A percentile compares a stretch with the other conserved stretches of the same genome.
phyloP scores from a whole-genome alignment of 441 rosid species.

The Macaranga tanarius region DNA sequence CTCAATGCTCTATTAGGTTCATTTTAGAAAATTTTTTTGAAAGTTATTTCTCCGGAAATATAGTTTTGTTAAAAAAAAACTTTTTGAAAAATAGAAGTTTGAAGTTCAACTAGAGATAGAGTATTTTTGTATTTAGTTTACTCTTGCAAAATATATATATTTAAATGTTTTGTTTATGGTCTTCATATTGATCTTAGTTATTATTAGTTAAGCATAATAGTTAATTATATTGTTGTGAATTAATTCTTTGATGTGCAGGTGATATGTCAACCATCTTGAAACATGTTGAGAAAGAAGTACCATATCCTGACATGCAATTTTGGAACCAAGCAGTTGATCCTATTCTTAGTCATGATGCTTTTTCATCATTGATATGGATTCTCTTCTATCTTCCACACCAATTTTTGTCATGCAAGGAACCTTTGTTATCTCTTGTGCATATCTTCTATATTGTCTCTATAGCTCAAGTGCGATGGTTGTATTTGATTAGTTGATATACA shows the following conservation, averaged over 20 bases:
- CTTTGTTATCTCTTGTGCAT: constrained; percentile 83
- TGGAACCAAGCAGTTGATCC: constrained; percentile 90
- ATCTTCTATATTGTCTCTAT: constrained; percentile 72
- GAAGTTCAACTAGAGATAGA: too few species aligned
- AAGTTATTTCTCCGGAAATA: too few species aligned
- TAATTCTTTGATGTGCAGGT: constrained; percentile 42
- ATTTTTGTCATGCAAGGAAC: constrained; percentile 75
- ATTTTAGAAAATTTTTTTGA: too few species aligned
- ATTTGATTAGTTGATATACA: not conserved
- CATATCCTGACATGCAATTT: constrained; percentile 58
- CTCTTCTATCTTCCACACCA: constrained; percentile 93
- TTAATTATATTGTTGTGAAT: not conserved
- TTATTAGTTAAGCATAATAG: not conserved
- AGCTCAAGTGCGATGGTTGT: constrained; percentile 64
- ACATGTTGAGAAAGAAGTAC: constrained; percentile 42
- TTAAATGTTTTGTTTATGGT: not conserved
- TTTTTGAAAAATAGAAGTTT: too few species aligned
- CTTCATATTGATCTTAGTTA: not conserved
- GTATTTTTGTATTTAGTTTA: too few species aligned
- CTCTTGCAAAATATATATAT: too few species aligned
- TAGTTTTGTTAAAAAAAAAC: too few species aligned
- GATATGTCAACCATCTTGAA: constrained; percentile 45
- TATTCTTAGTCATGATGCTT: constrained; percentile 84
- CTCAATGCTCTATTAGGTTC: too few species aligned
- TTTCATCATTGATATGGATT: constrained; percentile 98